phyloP scores from a whole-genome alignment of 176 grass and related monocot species.

The Aegilops speltoides region DNA sequence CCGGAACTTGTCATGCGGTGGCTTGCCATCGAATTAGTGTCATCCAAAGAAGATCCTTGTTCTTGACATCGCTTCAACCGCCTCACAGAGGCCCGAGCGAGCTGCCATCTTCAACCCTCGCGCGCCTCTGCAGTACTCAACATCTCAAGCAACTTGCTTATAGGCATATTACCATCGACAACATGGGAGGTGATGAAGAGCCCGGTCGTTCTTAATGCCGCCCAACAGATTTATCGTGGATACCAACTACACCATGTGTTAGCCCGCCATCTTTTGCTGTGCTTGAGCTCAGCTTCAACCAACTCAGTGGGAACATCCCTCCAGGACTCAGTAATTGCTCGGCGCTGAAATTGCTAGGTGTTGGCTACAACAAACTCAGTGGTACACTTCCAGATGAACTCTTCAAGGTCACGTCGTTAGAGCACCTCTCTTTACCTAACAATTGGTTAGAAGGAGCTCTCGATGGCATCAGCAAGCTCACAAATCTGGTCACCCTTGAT shows the following conservation, averaged over 20 bases:
- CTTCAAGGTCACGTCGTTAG: not conserved
- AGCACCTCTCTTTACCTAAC: constrained; percentile 11
- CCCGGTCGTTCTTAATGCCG: not conserved
- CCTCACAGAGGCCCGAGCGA: not conserved
- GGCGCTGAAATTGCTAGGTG: not conserved
- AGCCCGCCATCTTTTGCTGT: not conserved
- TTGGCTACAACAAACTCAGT: constrained; percentile 29
- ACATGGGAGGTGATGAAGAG: not conserved
- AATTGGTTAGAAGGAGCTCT: constrained; percentile 23
- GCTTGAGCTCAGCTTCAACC: not conserved
- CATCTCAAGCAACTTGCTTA: not conserved
- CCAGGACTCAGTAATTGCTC: not conserved
- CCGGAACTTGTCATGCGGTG: not conserved
- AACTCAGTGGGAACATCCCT: not conserved
- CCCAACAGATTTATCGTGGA: constrained; percentile 32
- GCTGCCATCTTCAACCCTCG: not conserved
- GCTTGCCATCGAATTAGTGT: not conserved
- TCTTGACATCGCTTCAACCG: constrained; percentile 19
- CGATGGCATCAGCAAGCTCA: constrained; percentile 4
- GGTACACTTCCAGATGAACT: constrained; percentile 11
- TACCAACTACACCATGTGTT: constrained; percentile 8
- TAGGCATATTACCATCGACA: not conserved
- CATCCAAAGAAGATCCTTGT: not conserved
- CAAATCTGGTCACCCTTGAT: constrained; percentile 6
- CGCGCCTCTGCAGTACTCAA: not conserved